Conservation (phyloP, 2,329 filamentous ascomycete species). For the Clonostachys solani region DNA sequence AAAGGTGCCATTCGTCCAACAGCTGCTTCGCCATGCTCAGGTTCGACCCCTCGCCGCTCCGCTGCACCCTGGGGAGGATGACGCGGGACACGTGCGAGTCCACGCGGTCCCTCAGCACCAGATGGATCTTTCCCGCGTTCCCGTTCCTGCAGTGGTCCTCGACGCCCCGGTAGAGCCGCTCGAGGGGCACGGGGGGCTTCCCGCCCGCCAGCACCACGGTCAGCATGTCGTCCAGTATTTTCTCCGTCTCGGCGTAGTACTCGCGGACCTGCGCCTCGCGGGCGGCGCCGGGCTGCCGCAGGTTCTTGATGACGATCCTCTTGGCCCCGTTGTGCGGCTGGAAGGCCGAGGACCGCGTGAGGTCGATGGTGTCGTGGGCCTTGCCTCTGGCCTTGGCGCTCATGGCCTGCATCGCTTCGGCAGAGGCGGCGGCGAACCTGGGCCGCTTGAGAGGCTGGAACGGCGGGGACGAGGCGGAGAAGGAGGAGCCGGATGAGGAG, state of each 20-base stretch:
- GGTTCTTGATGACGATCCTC: conserved; percentile 91
- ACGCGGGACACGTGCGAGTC: conserved; percentile 61
- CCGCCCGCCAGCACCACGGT: conserved; percentile 65
- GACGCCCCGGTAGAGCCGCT: conserved; percentile 84
- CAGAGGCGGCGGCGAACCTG: conserved; percentile 9
- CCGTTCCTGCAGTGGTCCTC: conserved; percentile 87
- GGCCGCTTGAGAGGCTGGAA: conserved; percentile 20
- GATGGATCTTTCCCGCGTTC: conserved; percentile 63
- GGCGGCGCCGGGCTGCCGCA: conserved; percentile 54
- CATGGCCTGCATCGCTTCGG: not conserved
- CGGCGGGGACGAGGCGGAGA: conserved; percentile 11
- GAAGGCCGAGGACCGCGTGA: conserved; percentile 42
- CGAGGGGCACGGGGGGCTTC: conserved; percentile 68
- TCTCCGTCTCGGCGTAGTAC: conserved; percentile 75
- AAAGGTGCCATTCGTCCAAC: conserved; percentile 63
- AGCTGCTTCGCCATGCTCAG: conserved; percentile 59
- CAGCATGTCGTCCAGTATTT: conserved; percentile 70
- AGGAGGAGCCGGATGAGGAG: conserved; percentile 21
- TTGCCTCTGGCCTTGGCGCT: conserved; percentile 21
- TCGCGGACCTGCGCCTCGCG: conserved; percentile 58
- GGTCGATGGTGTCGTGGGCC: conserved; percentile 29
- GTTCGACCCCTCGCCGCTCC: conserved; percentile 45
- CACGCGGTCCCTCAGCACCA: conserved; percentile 61
- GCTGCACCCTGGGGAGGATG: conserved; percentile 51
- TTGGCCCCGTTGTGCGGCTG: conserved; percentile 74